Conservation (phyloP, 78 protist species). For the Salpingoeca rosetta region DNA sequence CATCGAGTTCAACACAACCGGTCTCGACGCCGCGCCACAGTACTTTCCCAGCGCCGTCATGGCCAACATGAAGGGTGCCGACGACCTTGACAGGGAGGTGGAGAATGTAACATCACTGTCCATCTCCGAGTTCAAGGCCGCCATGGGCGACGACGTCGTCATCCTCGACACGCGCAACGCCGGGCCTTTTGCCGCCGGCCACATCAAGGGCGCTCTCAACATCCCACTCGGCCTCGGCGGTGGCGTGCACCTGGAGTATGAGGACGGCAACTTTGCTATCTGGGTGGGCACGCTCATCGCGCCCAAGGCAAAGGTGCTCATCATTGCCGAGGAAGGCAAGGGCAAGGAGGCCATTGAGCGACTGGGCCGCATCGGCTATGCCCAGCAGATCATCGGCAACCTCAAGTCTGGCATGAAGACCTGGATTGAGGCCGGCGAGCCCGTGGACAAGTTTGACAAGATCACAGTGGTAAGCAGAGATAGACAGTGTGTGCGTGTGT, state of each 20-base stretch:
- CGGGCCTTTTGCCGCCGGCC: not conserved
- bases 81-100: not conserved
- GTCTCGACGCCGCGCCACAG: slow-evolving; percentile 4
- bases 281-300: slow-evolving; percentile 13
- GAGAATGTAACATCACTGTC: too few species aligned
- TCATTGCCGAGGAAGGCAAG: not conserved
- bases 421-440: slow-evolving; percentile 2
- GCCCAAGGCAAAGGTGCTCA: not conserved
- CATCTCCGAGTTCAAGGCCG: too few species aligned
- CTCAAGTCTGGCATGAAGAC: not conserved
- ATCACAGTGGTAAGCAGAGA: too few species aligned
- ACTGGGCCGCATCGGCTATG: slow-evolving; percentile 7
- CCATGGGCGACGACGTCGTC: not conserved
- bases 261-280: slow-evolving; percentile 13
- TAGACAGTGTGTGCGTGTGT: too few species aligned
- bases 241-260: not conserved
- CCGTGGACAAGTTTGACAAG: too few species aligned
- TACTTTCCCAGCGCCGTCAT: slow-evolving; percentile 13
- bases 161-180: slow-evolving; percentile 6
- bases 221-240: not conserved
- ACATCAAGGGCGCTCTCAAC: not conserved
- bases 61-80: slow-evolving; percentile 2
- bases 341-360: not conserved
- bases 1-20: not conserved
- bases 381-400: not conserved